Evolutionary conservation across 2,329 filamentous ascomycete species (phyloP).

Genomic region (Lachnellula suecica): DNA sequence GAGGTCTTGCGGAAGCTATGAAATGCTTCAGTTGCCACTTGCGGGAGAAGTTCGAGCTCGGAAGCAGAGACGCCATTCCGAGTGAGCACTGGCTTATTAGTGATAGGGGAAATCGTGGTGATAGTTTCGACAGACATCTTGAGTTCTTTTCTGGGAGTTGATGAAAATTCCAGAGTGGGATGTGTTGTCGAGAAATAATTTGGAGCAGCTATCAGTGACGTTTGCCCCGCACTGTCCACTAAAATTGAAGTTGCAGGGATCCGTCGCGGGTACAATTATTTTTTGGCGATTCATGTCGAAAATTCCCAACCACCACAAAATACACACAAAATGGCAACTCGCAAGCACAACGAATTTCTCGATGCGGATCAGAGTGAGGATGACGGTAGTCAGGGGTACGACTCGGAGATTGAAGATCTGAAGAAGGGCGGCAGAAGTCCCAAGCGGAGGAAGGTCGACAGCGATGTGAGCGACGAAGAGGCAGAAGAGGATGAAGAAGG

Average conservation of each 20-base stretch:
- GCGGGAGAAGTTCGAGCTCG: conserved; percentile 72
- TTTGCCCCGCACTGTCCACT: not conserved
- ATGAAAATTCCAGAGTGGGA: conserved; percentile 2
- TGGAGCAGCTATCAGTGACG: conserved; percentile 5
- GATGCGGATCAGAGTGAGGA: conserved; percentile 59
- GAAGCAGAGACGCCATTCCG: conserved; percentile 70
- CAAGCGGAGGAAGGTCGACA: conserved; percentile 63
- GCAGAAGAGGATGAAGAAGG: conserved; percentile 32
- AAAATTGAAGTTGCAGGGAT: not conserved
- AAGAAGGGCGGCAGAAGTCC: conserved; percentile 60
- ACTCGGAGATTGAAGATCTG: conserved; percentile 65
- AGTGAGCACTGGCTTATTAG: conserved; percentile 79
- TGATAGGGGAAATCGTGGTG: conserved; percentile 85
- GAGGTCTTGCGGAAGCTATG: conserved; percentile 72
- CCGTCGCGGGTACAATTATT: not conserved
- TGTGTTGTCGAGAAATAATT: conserved; percentile 2
- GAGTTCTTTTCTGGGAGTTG: not conserved
- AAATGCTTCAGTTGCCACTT: conserved; percentile 73
- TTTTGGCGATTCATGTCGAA: not conserved
- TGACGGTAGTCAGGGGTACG: conserved; percentile 51
- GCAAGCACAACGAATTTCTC: conserved; percentile 73
- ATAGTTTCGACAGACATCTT: conserved; percentile 63
- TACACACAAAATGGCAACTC: conserved; percentile 54
- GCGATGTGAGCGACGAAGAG: conserved; percentile 40
- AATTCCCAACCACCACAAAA: conserved; percentile 1